Evolutionary conservation across 1,284 basidiomycete genomes (phyloP).

Genomic region (Singerocomus inundabilis): DNA sequence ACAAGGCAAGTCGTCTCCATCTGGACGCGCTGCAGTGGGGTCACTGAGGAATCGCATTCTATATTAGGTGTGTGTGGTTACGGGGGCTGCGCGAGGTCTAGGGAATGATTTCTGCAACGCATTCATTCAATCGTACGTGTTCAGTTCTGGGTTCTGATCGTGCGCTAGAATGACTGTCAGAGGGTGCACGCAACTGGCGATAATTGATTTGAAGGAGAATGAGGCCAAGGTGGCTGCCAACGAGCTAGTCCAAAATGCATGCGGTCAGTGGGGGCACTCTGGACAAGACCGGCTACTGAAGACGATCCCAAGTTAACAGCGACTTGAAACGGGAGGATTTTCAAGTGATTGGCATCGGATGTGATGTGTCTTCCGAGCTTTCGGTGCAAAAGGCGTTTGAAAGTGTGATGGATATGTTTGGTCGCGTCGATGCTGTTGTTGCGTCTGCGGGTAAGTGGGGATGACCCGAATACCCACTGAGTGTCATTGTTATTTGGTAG

Average conservation of each 20-base stretch:
- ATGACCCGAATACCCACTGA: slow-evolving; percentile 6
- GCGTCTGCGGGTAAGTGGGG: slow-evolving; percentile 76
- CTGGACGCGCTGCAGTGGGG: background rate
- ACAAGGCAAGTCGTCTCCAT: slow-evolving; percentile 47
- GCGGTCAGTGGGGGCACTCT: slow-evolving; percentile 38
- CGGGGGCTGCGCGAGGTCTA: slow-evolving; percentile 90
- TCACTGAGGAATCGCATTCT: background rate
- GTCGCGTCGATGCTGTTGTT: slow-evolving; percentile 83
- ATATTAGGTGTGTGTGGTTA: slow-evolving; percentile 83
- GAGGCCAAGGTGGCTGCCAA: slow-evolving; percentile 73
- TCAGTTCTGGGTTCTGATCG: background rate
- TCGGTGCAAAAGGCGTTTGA: slow-evolving; percentile 75
- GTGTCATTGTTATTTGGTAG: slow-evolving; percentile 35
- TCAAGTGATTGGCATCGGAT: slow-evolving; percentile 75
- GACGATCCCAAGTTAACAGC: slow-evolving; percentile 54
- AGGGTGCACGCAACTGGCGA: slow-evolving; percentile 79
- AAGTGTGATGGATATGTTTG: slow-evolving; percentile 68
- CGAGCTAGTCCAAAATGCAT: slow-evolving; percentile 63
- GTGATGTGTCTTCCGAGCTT: slow-evolving; percentile 85
- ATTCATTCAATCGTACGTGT: slow-evolving; percentile 78
- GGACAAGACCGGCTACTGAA: slow-evolving; percentile 32
- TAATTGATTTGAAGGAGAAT: slow-evolving; percentile 80
- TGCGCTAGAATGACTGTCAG: slow-evolving; percentile 36
- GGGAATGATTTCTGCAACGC: slow-evolving; percentile 89
- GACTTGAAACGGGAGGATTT: slow-evolving; percentile 60